A percentile compares a stretch with the other conserved stretches of the same genome.
These are phyloP conservation scores for Larix kaempferi DNA, from an alignment of 75 land plant genomes.

Conservation along the genomic window DNA sequence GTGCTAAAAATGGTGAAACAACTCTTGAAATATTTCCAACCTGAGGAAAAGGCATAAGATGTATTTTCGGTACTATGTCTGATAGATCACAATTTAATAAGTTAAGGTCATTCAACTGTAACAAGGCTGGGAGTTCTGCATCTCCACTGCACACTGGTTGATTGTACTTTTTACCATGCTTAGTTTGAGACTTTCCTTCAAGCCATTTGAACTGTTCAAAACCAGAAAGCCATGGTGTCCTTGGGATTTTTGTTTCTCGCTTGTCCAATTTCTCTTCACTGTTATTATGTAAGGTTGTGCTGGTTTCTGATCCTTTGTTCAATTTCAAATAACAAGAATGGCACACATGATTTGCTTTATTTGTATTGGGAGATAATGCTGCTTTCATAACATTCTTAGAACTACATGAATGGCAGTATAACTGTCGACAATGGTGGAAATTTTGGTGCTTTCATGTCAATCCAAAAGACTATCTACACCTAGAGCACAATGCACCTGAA, in stretches of 20 bases:
- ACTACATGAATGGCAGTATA: conserved; percentile 73
- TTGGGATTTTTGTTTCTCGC: conserved; percentile 13
- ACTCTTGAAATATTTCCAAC: conserved; percentile 34
- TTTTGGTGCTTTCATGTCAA: conserved; percentile 82
- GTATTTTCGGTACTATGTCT: conserved; percentile 18
- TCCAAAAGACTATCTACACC: conserved; percentile 67
- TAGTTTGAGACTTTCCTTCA: conserved; percentile 24
- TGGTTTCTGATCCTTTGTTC: conserved; percentile 38
- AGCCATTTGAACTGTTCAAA: conserved; percentile 17
- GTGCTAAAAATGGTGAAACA: conserved; percentile 59
- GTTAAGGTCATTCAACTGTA: conserved; percentile 12
- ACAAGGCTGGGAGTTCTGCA: conserved; percentile 9
- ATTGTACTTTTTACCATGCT: conserved; percentile 21
- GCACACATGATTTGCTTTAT: conserved; percentile 76
- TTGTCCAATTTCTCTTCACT: conserved; percentile 21
- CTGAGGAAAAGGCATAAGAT: neutral
- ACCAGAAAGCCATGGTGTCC: conserved; percentile 7
- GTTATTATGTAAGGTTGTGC: conserved; percentile 16
- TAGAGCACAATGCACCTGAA: conserved; percentile 57
- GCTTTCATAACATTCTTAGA: conserved; percentile 64
- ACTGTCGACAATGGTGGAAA: conserved; percentile 78
- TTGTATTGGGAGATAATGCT: conserved; percentile 59
- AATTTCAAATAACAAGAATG: conserved; percentile 70
- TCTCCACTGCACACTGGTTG: neutral
- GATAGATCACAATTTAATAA: conserved; percentile 21